Percentiles rank a stretch among this genome's conserved stretches.
phyloP scores from a whole-genome alignment of 371 early-diverging fungal species.

The Mucor circinelloides region DNA sequence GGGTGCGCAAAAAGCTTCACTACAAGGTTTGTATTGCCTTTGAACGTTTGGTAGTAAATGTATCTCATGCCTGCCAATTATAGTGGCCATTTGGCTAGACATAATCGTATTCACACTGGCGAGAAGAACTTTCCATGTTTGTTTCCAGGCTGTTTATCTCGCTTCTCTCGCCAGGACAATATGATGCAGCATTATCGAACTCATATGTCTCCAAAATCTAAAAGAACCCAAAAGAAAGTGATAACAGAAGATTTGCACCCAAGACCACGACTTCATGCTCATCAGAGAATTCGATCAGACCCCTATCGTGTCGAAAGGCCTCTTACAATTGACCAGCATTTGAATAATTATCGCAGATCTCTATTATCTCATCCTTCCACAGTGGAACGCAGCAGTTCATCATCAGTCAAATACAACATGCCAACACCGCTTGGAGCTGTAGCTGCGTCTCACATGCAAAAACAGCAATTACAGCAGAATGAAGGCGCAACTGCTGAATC shows the following conservation, averaged over 20 bases:
- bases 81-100: slow-evolving; percentile 87
- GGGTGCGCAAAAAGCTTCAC: slow-evolving; percentile 56
- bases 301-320: slow-evolving; percentile 44
- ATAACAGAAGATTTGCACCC: slow-evolving; percentile 35
- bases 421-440: slow-evolving; percentile 24
- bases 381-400: neutral
- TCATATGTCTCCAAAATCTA: slow-evolving; percentile 76
- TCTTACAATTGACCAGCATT: slow-evolving; percentile 50
- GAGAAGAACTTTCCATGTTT: slow-evolving; percentile 90
- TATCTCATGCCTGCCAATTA: neutral
- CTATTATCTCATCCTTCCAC: slow-evolving; percentile 5
- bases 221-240: slow-evolving; percentile 51
- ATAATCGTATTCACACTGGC: slow-evolving; percentile 90
- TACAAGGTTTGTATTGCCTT: slow-evolving; percentile 40
- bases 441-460: slow-evolving; percentile 18
- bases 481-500: neutral
- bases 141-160: slow-evolving; percentile 76
- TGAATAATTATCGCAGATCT: slow-evolving; percentile 43
- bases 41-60: neutral
- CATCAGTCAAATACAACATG: slow-evolving; percentile 22
- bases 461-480: slow-evolving; percentile 4
- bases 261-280: slow-evolving; percentile 42
- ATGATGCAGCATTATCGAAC: slow-evolving; percentile 92
- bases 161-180: slow-evolving; percentile 88
- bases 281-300: slow-evolving; percentile 48